These are phyloP conservation scores for Kwoniella dejecticola DNA, from an alignment of 768 basidiomycete species.

Conservation along the genomic window DNA sequence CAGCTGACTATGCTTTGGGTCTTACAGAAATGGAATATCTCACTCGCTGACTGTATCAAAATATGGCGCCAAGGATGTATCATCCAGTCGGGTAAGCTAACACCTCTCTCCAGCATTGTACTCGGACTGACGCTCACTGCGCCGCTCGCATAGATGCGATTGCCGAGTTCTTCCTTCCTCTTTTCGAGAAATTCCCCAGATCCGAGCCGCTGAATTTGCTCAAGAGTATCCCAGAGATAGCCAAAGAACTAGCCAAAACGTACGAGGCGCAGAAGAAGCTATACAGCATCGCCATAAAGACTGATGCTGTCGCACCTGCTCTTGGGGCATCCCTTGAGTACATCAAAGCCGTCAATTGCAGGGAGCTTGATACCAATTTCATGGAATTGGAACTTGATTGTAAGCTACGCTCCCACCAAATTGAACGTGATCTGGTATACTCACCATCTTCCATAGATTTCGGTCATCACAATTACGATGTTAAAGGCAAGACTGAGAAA, in stretches of 20 bases:
- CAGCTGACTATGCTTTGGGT: background rate
- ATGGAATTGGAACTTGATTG: slow-evolving; percentile 50
- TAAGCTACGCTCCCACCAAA: slow-evolving; percentile 17
- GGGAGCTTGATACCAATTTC: slow-evolving; percentile 45
- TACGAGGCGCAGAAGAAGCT: slow-evolving; percentile 47
- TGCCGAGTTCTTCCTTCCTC: slow-evolving; percentile 36
- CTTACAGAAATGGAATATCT: slow-evolving; percentile 45
- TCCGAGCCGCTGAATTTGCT: slow-evolving; percentile 43
- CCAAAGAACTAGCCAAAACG: slow-evolving; percentile 43
- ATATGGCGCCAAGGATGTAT: slow-evolving; percentile 56
- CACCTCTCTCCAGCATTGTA: background rate
- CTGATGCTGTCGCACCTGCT: slow-evolving; percentile 50
- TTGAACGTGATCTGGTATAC: background rate
- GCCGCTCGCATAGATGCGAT: slow-evolving; percentile 30
- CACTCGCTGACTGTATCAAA: slow-evolving; percentile 38
- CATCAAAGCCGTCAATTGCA: slow-evolving; percentile 41
- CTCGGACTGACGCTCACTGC: background rate
- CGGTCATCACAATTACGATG: slow-evolving; percentile 51
- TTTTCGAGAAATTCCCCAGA: slow-evolving; percentile 37
- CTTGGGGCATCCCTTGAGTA: slow-evolving; percentile 49
- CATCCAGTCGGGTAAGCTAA: slow-evolving; percentile 45
- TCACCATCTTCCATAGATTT: slow-evolving; percentile 28
- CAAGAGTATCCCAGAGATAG: slow-evolving; percentile 44
- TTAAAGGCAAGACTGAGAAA: slow-evolving; percentile 38
- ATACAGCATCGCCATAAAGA: slow-evolving; percentile 39